These are phyloP conservation scores for Saccharomycopsis sp. DNA, from an alignment of 805 yeast genomes.

Conservation along the genomic window DNA sequence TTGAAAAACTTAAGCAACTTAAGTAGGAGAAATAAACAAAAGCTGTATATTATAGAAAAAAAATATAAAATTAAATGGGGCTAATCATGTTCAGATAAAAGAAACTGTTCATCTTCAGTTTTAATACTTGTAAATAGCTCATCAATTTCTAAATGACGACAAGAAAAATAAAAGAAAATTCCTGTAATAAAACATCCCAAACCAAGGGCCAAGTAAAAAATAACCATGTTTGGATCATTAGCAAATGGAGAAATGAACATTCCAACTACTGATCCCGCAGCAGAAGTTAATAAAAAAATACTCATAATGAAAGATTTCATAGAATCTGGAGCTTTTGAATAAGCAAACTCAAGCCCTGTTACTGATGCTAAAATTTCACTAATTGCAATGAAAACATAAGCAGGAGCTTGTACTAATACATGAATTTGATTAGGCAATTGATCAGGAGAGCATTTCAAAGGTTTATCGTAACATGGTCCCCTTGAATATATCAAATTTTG, in stretches of 20 bases:
- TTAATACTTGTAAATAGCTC: constrained; percentile 23
- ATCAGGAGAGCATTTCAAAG: constrained; percentile 38
- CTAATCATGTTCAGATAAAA: background rate
- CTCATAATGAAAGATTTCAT: constrained; percentile 56
- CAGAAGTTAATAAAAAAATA: constrained; percentile 53
- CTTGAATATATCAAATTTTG: constrained; percentile 59
- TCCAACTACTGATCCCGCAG: constrained; percentile 71
- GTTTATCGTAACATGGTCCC: constrained; percentile 65
- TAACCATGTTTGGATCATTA: constrained; percentile 56
- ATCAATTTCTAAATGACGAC: constrained; percentile 40
- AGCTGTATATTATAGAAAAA: background rate
- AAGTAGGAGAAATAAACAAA: background rate
- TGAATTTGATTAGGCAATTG: constrained; percentile 43
- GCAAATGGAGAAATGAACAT: constrained; percentile 61
- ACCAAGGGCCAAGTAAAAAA: constrained; percentile 60
- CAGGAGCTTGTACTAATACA: constrained; percentile 56
- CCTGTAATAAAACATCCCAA: constrained; percentile 52
- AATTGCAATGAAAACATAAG: constrained; percentile 61
- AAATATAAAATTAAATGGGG: too few relatives aligned
- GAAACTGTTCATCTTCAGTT: background rate
- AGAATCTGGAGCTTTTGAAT: constrained; percentile 66
- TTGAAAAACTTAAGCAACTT: too few relatives aligned
- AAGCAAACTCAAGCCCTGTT: constrained; percentile 78
- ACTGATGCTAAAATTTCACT: constrained; percentile 73
- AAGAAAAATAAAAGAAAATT: constrained; percentile 46